These are phyloP conservation scores for Phytophthora capsici DNA, from an alignment of 352 stramenopile species.

Conservation along the genomic window DNA sequence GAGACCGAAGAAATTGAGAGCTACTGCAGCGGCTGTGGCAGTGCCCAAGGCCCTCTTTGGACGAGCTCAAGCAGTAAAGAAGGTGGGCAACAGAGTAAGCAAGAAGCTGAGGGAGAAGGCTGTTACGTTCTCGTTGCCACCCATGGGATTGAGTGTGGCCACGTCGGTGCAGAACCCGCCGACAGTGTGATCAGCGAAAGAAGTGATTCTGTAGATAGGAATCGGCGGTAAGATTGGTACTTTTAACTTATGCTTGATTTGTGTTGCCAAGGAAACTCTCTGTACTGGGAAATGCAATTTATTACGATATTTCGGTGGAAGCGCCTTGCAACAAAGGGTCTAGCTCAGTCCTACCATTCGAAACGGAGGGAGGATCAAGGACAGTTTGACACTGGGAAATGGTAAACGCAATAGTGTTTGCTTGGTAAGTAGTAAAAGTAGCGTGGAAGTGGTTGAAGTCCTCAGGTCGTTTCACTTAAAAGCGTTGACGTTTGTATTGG, in stretches of 20 bases:
- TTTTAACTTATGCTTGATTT: slow-evolving; percentile 26
- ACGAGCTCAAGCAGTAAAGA: slow-evolving; percentile 65
- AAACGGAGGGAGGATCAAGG: too few species aligned
- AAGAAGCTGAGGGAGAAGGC: slow-evolving; percentile 72
- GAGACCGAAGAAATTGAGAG: slow-evolving; percentile 26
- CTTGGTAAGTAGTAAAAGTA: too few species aligned
- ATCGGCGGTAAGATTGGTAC: slow-evolving; percentile 1
- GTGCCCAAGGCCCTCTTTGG: slow-evolving; percentile 60
- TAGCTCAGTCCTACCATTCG: too few species aligned
- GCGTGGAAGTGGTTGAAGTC: too few species aligned
- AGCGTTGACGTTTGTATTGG: too few species aligned
- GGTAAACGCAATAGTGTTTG: too few species aligned
- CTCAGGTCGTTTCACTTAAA: too few species aligned
- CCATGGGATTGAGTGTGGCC: slow-evolving; percentile 70
- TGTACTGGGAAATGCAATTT: background rate
- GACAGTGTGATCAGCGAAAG: slow-evolving; percentile 25
- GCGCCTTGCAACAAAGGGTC: too few species aligned
- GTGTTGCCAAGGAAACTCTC: background rate
- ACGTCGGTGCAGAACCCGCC: slow-evolving; percentile 60
- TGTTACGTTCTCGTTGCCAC: slow-evolving; percentile 77
- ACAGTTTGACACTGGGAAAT: too few species aligned
- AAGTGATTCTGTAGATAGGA: slow-evolving; percentile 9
- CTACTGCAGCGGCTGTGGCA: slow-evolving; percentile 25
- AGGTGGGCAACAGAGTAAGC: slow-evolving; percentile 61
- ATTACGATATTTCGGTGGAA: background rate